A percentile compares a stretch with the other conserved stretches of the same genome.
Evolutionary conservation across 2,329 filamentous ascomycete genomes (phyloP).

Genomic region (Fusarium sp.): DNA sequence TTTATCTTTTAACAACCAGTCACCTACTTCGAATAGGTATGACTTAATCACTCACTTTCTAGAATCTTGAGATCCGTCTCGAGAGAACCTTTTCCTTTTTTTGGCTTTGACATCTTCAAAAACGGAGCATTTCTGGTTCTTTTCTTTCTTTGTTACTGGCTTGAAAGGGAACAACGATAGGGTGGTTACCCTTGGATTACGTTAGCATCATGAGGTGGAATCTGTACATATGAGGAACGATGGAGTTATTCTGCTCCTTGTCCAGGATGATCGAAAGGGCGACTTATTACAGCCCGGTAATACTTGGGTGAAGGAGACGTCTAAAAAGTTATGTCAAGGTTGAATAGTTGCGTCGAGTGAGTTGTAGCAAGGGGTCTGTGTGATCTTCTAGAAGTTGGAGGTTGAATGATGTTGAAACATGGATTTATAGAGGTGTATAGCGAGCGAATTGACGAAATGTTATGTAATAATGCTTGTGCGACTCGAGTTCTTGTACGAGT

Average conservation of each 20-base stretch:
- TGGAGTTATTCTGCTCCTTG: constrained; percentile 13
- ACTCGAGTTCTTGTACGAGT: too few species aligned
- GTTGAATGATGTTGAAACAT: constrained; percentile 23
- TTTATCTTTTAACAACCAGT: constrained; percentile 4
- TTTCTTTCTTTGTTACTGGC: neutral
- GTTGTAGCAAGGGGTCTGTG: constrained; percentile 3
- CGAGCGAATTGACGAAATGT: constrained; percentile 33
- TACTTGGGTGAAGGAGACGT: constrained; percentile 2
- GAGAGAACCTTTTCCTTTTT: constrained; percentile 4
- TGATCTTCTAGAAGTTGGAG: constrained; percentile 23
- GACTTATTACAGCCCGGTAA: constrained; percentile 16
- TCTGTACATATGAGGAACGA: constrained; percentile 43
- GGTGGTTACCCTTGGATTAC: constrained; percentile 17
- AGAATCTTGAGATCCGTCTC: neutral
- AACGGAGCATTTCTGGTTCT: constrained; percentile 14
- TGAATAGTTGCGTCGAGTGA: neutral
- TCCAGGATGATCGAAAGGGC: constrained; percentile 18
- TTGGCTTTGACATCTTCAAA: neutral
- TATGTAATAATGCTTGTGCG: constrained; percentile 4
- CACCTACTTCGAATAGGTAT: constrained; percentile 1
- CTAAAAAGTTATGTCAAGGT: neutral
- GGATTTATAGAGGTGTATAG: constrained; percentile 41
- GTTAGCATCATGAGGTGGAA: constrained; percentile 44
- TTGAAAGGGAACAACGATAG: constrained; percentile 17
- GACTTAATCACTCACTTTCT: constrained; percentile 34